phyloP scores from a whole-genome alignment of 2,329 filamentous ascomycete genomes.

The Hypoxylon sp. region DNA sequence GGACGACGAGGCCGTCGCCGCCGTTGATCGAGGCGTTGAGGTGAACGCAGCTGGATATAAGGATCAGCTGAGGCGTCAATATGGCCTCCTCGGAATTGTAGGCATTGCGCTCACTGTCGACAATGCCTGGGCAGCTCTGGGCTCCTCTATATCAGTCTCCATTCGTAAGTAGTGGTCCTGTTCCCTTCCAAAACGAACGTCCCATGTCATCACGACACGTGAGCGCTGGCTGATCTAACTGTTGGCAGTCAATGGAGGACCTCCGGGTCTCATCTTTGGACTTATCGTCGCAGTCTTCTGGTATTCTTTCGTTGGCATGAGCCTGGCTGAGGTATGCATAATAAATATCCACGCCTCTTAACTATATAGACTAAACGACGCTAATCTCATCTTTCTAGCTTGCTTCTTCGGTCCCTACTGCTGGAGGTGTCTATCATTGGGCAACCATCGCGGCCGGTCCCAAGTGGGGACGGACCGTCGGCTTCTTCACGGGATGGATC shows the following conservation, averaged over 20 bases:
- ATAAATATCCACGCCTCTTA: not conserved
- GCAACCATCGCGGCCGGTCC: constrained; percentile 64
- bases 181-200: not conserved
- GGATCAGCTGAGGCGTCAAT: constrained; percentile 70
- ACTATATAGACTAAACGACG: not conserved
- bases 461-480: constrained; percentile 60
- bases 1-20: constrained; percentile 47
- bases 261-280: constrained; percentile 53
- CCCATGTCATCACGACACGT: constrained; percentile 5
- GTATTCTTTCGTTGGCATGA: constrained; percentile 53
- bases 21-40: constrained; percentile 50
- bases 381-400: constrained; percentile 51
- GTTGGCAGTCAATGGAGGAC: constrained; percentile 51
- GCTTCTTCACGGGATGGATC: constrained; percentile 57
- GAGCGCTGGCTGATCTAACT: not conserved
- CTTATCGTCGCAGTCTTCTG: constrained; percentile 54
- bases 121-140: constrained; percentile 71
- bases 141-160: constrained; percentile 65
- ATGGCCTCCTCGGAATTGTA: constrained; percentile 65
- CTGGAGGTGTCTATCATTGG: constrained; percentile 69
- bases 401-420: constrained; percentile 67
- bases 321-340: constrained; percentile 51
- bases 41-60: constrained; percentile 70
- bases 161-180: constrained; percentile 49
- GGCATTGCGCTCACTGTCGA: constrained; percentile 68